Conservation (phyloP, 148 eudicot genomes). For the Dysphania ambrosioides region DNA sequence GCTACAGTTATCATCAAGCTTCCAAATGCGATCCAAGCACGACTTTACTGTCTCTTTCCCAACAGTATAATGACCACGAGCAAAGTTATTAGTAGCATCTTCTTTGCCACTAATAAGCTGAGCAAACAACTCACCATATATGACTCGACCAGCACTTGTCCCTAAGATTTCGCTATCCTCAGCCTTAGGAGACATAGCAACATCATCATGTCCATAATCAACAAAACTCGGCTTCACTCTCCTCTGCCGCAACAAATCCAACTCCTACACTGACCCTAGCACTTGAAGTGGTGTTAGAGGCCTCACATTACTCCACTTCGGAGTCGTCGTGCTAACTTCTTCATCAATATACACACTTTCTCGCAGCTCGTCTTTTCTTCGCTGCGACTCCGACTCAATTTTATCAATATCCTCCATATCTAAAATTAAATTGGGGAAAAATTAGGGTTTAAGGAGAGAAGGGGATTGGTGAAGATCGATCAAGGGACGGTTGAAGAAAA, state of each 20-base stretch:
- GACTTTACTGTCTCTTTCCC: constrained; percentile 22
- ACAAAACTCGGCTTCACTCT: constrained; percentile 54
- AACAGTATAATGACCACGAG: constrained; percentile 30
- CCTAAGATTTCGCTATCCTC: constrained; percentile 72
- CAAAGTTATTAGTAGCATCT: constrained; percentile 29
- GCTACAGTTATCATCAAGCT: constrained; percentile 26
- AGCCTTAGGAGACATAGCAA: constrained; percentile 73
- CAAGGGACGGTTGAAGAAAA: too few relatives aligned
- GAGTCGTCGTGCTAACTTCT: constrained; percentile 36
- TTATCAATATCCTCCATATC: constrained; percentile 47
- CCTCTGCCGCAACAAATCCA: constrained; percentile 25
- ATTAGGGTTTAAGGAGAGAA: constrained; percentile 17
- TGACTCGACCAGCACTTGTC: constrained; percentile 40
- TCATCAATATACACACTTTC: constrained; percentile 11
- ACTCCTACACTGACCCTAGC: constrained; percentile 4
- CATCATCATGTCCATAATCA: constrained; percentile 86
- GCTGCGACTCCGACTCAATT: constrained; percentile 11
- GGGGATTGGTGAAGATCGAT: neutral
- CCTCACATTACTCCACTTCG: constrained; percentile 24
- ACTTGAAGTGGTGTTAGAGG: constrained; percentile 40
- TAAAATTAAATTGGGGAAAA: neutral
- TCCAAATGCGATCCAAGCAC: constrained; percentile 26
- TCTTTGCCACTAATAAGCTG: constrained; percentile 28
- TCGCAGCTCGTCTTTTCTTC: neutral
- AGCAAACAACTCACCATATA: constrained; percentile 44